Evolutionary conservation across 1,284 basidiomycete species (phyloP), one percentile per base, ranked within the genome.

Genomic region (Ceratobasidium sp.): DNA sequence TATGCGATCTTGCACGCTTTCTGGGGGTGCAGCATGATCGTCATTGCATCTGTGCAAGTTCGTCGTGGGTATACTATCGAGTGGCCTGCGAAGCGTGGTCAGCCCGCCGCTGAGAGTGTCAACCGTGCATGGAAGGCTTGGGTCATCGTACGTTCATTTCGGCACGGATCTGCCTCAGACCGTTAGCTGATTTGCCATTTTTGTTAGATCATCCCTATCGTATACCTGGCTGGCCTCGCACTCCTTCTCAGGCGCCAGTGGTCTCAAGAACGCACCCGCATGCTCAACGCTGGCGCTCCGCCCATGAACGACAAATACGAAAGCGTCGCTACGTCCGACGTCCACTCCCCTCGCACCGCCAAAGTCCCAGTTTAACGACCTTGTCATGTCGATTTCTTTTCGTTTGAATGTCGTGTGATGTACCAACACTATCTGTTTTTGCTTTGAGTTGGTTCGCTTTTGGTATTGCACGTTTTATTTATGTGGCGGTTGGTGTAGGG

Each of bases 41-140:
- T 71, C 41, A 59, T 71, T 17, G 66, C 66, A 15, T 57, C 66
- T 22, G 66, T 71, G 44, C 66, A 71, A 59, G 66, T 71, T 6
- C 53, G 66, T 6, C 53, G 66, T 9, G 66, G 66, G 36, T 71
- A 71, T 33, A 71, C 51, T 4, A 71, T 71, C 41, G 66, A 71
- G 29, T 71, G 66, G 66, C 66, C 66, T 11, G 24, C 4, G 41
- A 71, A 71, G 66, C 66, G 66, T 15, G 66, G 66, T 1, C 66
- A 71, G 53, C 19, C 2, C n/a, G 66, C 44, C 7, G 47, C 36
- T 29, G 54, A 71, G 54, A 57, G 54, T 31, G 66, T 71, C 19
- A 56, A 71, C 54, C 31, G 54, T 3, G 66, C 66, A 29, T 71
- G 66, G 66, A 71, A 57, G 33, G 66, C 66, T 59, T 71, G 66